A percentile compares a stretch with the other conserved stretches of the same genome.
Evolutionary conservation across 495 filamentous ascomycete species (phyloP).

Genomic region (Podospora pseudopauciseta): DNA sequence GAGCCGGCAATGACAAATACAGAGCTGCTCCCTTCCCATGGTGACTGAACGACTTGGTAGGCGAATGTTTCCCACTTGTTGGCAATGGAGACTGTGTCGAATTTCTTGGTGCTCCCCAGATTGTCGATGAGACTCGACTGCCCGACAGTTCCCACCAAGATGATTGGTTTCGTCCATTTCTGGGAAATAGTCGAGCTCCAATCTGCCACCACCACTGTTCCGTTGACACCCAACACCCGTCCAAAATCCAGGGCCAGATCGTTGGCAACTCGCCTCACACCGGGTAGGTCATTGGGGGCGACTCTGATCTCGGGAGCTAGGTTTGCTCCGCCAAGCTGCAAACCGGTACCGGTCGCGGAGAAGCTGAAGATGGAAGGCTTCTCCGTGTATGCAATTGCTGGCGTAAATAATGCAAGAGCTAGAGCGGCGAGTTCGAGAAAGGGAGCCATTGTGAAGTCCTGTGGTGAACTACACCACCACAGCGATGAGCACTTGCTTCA

Average conservation of each 20-base stretch:
- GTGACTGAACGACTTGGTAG: conserved; percentile 49
- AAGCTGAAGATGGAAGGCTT: conserved; percentile 27
- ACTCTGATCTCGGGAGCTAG: conserved; percentile 30
- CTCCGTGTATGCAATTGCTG: conserved; percentile 14
- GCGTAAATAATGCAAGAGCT: conserved; percentile 7
- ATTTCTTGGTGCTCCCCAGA: conserved; percentile 41
- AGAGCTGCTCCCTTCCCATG: conserved; percentile 40
- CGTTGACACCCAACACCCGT: conserved; percentile 44
- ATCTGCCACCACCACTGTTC: conserved; percentile 27
- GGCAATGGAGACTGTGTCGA: conserved; percentile 46
- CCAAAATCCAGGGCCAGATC: conserved; percentile 52
- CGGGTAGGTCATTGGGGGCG: conserved; percentile 40
- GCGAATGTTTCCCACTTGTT: conserved; percentile 62
- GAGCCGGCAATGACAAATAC: conserved; percentile 60
- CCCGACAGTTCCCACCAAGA: conserved; percentile 52
- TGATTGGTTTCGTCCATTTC: conserved; percentile 29
- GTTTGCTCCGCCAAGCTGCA: conserved; percentile 25
- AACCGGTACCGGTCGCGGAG: conserved; percentile 14
- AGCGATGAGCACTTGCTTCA: not conserved
- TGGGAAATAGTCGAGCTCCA: conserved; percentile 29
- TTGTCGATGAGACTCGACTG: conserved; percentile 48
- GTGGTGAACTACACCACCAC: not conserved
- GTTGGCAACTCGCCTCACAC: conserved; percentile 46
- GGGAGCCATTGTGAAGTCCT: conserved; percentile 14
- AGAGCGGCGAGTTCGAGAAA: conserved; percentile 14